Percentiles rank a stretch among this genome's conserved stretches.
Evolutionary conservation across 495 filamentous ascomycete species (phyloP).

Genomic region (Hypoxylon trugodes): DNA sequence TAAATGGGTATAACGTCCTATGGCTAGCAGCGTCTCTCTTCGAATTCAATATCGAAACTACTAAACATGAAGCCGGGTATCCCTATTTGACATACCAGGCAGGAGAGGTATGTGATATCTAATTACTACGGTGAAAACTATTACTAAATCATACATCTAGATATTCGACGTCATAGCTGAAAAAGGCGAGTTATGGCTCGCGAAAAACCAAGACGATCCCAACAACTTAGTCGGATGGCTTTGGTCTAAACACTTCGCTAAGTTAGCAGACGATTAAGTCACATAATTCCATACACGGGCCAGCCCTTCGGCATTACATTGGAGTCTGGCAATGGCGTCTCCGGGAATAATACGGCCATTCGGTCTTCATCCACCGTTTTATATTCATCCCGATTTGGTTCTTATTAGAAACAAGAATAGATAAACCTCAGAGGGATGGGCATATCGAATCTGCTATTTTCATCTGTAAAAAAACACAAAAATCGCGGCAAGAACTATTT

Average conservation of each 20-base stretch:
- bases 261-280: slow-evolving; percentile 64
- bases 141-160: slow-evolving; percentile 39
- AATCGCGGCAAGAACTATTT: slow-evolving; percentile 23
- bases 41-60: slow-evolving; percentile 93
- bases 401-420: slow-evolving; percentile 11
- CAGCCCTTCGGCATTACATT: not conserved
- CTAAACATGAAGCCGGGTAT: slow-evolving; percentile 92
- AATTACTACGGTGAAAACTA: not conserved
- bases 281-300: not conserved
- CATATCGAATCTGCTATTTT: slow-evolving; percentile 27
- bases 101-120: slow-evolving; percentile 70
- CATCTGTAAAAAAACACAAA: slow-evolving; percentile 38
- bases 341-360: not conserved
- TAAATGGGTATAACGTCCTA: slow-evolving; percentile 62
- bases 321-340: too few species aligned
- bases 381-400: not conserved
- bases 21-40: slow-evolving; percentile 95
- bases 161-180: slow-evolving; percentile 92
- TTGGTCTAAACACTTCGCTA: slow-evolving; percentile 97
- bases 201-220: slow-evolving; percentile 93
- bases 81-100: slow-evolving; percentile 95
- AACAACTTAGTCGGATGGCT: slow-evolving; percentile 89
- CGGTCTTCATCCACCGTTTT: not conserved
- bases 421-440: not conserved
- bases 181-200: slow-evolving; percentile 98